phyloP scores from a whole-genome alignment of 163 green algal species.

The Chlamydomonas reinhardtii region DNA sequence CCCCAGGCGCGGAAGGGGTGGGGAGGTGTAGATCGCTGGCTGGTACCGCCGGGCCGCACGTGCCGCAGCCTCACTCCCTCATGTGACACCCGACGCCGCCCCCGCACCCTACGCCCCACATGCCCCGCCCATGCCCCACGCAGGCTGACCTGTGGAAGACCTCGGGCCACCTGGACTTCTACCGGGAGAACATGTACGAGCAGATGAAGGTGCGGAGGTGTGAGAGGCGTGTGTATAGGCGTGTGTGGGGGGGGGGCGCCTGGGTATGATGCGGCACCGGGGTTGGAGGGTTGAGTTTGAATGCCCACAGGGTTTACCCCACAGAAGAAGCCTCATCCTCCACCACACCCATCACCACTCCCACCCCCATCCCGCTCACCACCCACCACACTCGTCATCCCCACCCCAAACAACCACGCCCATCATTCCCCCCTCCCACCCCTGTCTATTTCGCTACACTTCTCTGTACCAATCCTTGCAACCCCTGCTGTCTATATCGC shows the following conservation, averaged over 20 bases:
- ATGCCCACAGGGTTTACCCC: too few relatives aligned
- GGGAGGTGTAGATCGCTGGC: too few relatives aligned
- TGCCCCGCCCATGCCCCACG: slow-evolving; percentile 57
- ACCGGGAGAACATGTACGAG: slow-evolving; percentile 77
- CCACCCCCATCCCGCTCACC: too few relatives aligned
- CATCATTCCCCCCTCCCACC: not conserved
- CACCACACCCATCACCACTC: too few relatives aligned
- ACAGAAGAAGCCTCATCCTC: too few relatives aligned
- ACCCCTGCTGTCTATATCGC: not conserved
- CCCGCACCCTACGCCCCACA: not conserved
- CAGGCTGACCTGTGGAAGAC: slow-evolving; percentile 80
- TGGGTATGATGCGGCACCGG: not conserved
- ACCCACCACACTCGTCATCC: too few relatives aligned
- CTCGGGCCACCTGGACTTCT: slow-evolving; percentile 78
- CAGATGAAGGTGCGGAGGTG: slow-evolving; percentile 31
- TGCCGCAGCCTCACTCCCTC: too few relatives aligned
- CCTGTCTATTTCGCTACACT: too few relatives aligned
- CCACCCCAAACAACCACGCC: not conserved
- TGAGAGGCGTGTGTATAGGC: not conserved
- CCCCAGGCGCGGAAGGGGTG: too few relatives aligned
- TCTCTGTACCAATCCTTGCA: too few relatives aligned
- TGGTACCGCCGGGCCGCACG: too few relatives aligned
- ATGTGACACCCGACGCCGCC: not conserved
- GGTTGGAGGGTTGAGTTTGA: too few relatives aligned
- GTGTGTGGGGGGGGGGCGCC: not conserved